These are phyloP conservation scores for Gaeumannomyces sp. DNA, from an alignment of 2,329 filamentous ascomycete genomes.

Conservation along the genomic window DNA sequence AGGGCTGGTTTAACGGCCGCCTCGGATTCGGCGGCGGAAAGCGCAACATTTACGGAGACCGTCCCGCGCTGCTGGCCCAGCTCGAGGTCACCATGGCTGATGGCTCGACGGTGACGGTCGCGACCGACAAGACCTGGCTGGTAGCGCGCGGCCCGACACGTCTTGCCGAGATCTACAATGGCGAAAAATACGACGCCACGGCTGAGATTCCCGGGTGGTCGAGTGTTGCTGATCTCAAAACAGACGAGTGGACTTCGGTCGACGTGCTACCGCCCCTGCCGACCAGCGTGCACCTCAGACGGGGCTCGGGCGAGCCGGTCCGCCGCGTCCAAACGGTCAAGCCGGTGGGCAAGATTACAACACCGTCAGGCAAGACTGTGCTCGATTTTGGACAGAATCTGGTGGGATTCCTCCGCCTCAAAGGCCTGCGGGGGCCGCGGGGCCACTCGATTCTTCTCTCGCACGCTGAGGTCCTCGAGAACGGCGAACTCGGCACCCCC, in stretches of 20 bases:
- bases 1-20: conserved; percentile 38
- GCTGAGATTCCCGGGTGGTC: conserved; percentile 20
- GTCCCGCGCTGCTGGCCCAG: conserved; percentile 31
- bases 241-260: neutral
- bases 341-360: conserved; percentile 25
- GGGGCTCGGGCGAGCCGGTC: conserved; percentile 28
- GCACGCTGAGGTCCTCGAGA: conserved; percentile 51
- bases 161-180: conserved; percentile 42
- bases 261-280: conserved; percentile 18
- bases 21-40: conserved; percentile 21
- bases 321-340: conserved; percentile 27
- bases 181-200: conserved; percentile 42
- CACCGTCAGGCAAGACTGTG: conserved; percentile 36
- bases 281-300: conserved; percentile 18
- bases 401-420: conserved; percentile 42
- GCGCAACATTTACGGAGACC: conserved; percentile 33
- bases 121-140: conserved; percentile 13
- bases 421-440: conserved; percentile 23
- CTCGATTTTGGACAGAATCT: conserved; percentile 55
- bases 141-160: conserved; percentile 26
- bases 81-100: conserved; percentile 24
- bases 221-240: conserved; percentile 5
- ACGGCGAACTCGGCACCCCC: conserved; percentile 34
- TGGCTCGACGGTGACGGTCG: neutral
- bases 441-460: conserved; percentile 32